Evolutionary conservation across 495 filamentous ascomycete genomes (phyloP), one percentile per base, ranked within the genome.

Genomic region (Penicillium coffeae): DNA sequence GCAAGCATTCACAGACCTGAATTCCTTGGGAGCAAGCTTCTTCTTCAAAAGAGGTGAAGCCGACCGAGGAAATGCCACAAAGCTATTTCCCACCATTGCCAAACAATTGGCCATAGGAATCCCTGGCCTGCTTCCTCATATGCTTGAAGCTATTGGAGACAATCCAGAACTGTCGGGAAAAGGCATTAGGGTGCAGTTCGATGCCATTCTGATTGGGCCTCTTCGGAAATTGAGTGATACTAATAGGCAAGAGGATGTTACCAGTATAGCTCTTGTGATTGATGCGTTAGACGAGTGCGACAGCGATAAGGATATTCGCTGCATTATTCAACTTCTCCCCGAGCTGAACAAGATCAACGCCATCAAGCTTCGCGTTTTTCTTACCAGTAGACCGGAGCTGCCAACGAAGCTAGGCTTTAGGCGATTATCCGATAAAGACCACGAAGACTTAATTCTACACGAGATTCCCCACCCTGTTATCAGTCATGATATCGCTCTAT

Each of bases 21-120:
- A 9, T 5, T 9, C 30, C 3, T 8, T 44, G 9, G 30, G 42
- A 3, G 42, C 42, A 13, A 44, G 15, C 15, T 44, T 44, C 16
- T 44, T 33, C n/a, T 44, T 44, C 14, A 34, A 44, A n/a, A 19
- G 42, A 12, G 42, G 42, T n/a, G 42, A 44, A 34, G 15, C 21
- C 9, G 42, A 44, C 13, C 42, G 42, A 33, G 42, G 42, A 2
- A 44, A 32, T 44, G 42, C 42, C 3, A 33, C 2, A 14, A 33
- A 20, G 16, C 18, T 34, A 10, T 33, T 44, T 10, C 14, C 42
- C 2, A 33, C 15, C 8, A 44, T 44, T 7, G 42, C 18, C 13
- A 20, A 27, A 4, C 42, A 44, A n/a, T 15, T 44, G 14, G 27
- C 15, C 2, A 44, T 13, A 10, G 33, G 9, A 4, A 14, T 42